Evolutionary conservation across 306 rosid genomes (phyloP), one percentile per base, ranked within the genome.

Genomic region (Boehmeria nivea): DNA sequence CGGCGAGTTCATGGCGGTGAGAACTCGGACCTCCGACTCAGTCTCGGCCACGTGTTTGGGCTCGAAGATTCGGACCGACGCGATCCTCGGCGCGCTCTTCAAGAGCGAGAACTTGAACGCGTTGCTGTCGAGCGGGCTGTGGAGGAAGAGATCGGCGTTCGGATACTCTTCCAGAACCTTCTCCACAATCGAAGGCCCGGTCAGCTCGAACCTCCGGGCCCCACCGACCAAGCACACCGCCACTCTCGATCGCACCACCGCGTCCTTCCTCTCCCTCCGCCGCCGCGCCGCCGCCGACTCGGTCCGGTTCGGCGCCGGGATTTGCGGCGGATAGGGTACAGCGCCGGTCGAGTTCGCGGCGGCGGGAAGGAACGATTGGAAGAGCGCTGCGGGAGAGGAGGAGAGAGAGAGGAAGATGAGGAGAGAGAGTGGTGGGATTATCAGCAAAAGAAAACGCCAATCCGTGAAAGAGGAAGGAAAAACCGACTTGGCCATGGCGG

Each of bases 151-250:
- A 68, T 91, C 96, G 5, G 96, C 80, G 70, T 87, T 91, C 6
- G 93, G 96, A 47, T 91, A 87, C 60, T 66, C 64, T 2, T 54
- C 70, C 0, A 91, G 70, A 11, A 91, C 67, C 55, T 61, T 82
- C 22, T 87, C 70, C 6, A 80, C 8, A 10, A 91, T 78, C 11
- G 98, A 84, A 6, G 98, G 96, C 51, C 98, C 98, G 0, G 95
- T 84, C 21, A 91, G 80, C 69, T 91, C 98, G 61, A 91, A 91
- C 68, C 95, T 80, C 50, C 98, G 68, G 6, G 98, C 98, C 34
- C 98, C 98, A 6, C 98, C 98, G 0, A 91, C 98, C 76, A 91
- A 65, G 49, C 98, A 91, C 21, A 91, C 85, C 1, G 96, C 98
- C 9, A 91, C 81, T 75, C 75, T 84, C 10, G 98, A 84, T 8